Conservation (phyloP, 345 rosid species). For the Arabidopsis thaliana region DNA sequence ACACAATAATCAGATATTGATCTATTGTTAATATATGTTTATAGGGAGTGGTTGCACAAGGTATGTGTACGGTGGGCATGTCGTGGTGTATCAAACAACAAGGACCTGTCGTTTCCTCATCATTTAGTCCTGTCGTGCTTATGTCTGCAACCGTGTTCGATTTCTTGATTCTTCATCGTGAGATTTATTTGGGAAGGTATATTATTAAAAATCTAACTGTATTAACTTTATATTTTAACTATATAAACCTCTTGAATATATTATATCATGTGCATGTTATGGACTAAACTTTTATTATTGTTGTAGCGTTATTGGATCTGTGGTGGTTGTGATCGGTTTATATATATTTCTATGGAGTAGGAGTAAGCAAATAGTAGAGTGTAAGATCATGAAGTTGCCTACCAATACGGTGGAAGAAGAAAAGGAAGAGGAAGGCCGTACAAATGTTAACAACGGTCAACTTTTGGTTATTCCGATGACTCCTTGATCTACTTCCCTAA, state of each 20-base stretch:
- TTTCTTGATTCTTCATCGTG: slow-evolving; percentile 41
- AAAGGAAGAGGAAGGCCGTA: slow-evolving; percentile 35
- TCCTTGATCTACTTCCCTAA: slow-evolving; percentile 37
- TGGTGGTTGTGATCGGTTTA: slow-evolving; percentile 41
- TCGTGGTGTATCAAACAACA: slow-evolving; percentile 55
- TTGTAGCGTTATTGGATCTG: slow-evolving; percentile 44
- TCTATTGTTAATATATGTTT: slow-evolving; percentile 6
- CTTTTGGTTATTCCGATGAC: slow-evolving; percentile 46
- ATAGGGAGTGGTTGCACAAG: slow-evolving; percentile 48
- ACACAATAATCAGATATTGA: slow-evolving; percentile 3
- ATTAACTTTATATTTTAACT: not conserved
- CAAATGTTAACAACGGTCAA: slow-evolving; percentile 25
- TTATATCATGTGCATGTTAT: slow-evolving; percentile 3
- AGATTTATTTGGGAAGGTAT: slow-evolving; percentile 43
- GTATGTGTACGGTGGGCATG: slow-evolving; percentile 51
- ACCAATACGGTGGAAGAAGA: slow-evolving; percentile 33
- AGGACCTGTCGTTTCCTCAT: slow-evolving; percentile 55
- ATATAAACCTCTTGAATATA: not conserved
- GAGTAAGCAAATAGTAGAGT: slow-evolving; percentile 22
- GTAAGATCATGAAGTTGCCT: slow-evolving; percentile 32
- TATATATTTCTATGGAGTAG: slow-evolving; percentile 47
- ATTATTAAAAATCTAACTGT: not conserved
- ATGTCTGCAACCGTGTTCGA: slow-evolving; percentile 44
- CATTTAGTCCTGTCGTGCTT: slow-evolving; percentile 49
- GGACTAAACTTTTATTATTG: not conserved